Evolutionary conservation across 148 eudicot genomes (phyloP).

Genomic region (Chenopodium formosanum): DNA sequence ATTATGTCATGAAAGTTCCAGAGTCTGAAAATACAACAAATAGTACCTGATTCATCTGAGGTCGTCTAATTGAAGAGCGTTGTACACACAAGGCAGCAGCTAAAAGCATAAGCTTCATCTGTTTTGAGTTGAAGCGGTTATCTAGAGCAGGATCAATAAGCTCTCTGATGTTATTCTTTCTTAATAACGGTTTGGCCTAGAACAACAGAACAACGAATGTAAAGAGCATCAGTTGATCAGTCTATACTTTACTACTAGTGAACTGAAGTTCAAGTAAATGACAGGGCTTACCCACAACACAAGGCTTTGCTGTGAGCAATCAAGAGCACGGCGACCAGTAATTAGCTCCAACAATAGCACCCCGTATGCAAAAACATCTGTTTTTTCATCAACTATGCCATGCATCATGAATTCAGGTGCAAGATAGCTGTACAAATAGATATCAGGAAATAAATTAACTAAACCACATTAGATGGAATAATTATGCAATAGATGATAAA

Average conservation of each 20-base stretch:
- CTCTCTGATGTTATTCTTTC: slow-evolving; percentile 52
- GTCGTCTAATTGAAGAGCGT: slow-evolving; percentile 71
- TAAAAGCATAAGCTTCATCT: slow-evolving; percentile 60
- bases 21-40: neutral
- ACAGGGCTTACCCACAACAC: slow-evolving; percentile 73
- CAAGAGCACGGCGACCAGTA: slow-evolving; percentile 86
- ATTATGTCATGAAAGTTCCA: neutral
- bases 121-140: slow-evolving; percentile 40
- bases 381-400: slow-evolving; percentile 85
- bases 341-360: slow-evolving; percentile 81
- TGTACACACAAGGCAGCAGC: slow-evolving; percentile 72
- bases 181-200: slow-evolving; percentile 70
- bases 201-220: neutral
- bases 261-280: neutral
- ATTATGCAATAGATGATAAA: neutral
- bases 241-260: neutral
- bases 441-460: neutral
- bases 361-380: slow-evolving; percentile 87
- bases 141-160: slow-evolving; percentile 52
- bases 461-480: neutral
- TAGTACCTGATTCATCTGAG: slow-evolving; percentile 70
- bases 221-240: neutral
- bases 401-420: slow-evolving; percentile 97
- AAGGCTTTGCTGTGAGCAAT: slow-evolving; percentile 85
- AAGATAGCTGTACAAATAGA: slow-evolving; percentile 49